These are phyloP conservation scores for Hortaea sp. DNA, from an alignment of 2,329 filamentous ascomycete genomes.

Conservation along the genomic window DNA sequence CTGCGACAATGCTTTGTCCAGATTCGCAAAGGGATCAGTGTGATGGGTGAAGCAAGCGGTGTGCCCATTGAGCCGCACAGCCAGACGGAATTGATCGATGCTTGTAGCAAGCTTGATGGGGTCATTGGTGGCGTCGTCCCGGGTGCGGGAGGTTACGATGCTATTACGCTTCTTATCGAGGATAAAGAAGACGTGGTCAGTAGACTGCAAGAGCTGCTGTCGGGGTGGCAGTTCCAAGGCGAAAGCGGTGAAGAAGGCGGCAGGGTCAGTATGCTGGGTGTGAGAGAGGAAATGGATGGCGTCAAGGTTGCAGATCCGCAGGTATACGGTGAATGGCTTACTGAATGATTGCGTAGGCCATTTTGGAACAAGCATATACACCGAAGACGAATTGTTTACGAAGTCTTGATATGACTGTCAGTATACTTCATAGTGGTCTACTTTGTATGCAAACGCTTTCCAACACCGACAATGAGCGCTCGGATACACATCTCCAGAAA, in stretches of 20 bases:
- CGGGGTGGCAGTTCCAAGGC: slow-evolving; percentile 48
- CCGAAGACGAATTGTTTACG: no score
- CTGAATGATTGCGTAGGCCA: neutral
- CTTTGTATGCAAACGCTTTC: no score
- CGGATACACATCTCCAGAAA: no score
- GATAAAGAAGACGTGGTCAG: slow-evolving; percentile 58
- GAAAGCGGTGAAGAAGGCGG: slow-evolving; percentile 28
- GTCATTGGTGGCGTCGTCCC: slow-evolving; percentile 89
- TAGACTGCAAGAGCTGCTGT: slow-evolving; percentile 52
- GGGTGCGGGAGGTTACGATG: slow-evolving; percentile 89
- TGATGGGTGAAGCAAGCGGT: slow-evolving; percentile 62
- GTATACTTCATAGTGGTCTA: no score
- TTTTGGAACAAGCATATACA: no score
- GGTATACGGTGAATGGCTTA: slow-evolving; percentile 29
- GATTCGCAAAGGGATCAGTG: slow-evolving; percentile 54
- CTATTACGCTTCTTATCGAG: slow-evolving; percentile 67
- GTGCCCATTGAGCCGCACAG: slow-evolving; percentile 83
- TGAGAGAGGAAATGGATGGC: slow-evolving; percentile 65
- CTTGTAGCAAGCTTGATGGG: slow-evolving; percentile 58
- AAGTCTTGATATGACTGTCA: no score
- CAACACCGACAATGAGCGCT: no score
- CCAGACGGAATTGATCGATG: slow-evolving; percentile 78
- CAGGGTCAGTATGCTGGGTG: slow-evolving; percentile 57
- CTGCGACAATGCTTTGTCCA: slow-evolving; percentile 42
- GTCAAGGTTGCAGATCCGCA: slow-evolving; percentile 32